phyloP scores from a whole-genome alignment of 129 eudicot species.

The Erigeron canadensis region DNA sequence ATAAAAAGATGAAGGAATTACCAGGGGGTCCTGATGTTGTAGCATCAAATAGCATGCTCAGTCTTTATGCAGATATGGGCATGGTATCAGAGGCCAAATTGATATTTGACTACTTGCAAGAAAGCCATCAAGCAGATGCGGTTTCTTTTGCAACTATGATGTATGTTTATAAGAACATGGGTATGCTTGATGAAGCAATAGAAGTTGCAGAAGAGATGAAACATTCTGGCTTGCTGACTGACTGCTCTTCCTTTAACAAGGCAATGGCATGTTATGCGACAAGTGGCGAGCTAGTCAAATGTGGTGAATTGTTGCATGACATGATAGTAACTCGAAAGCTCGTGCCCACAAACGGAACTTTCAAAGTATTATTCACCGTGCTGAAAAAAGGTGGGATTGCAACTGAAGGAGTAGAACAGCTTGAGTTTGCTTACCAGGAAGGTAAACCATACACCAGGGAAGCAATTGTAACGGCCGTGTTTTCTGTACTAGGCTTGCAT shows the following conservation, averaged over 20 bases:
- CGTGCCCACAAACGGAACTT: conserved; percentile 46
- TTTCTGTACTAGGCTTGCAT: conserved; percentile 57
- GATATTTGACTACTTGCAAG: conserved; percentile 51
- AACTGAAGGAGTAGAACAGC: conserved; percentile 60
- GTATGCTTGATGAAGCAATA: conserved; percentile 71
- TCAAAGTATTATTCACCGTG: conserved; percentile 66
- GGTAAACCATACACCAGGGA: conserved; percentile 50
- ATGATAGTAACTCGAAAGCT: conserved; percentile 50
- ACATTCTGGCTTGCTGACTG: conserved; percentile 53
- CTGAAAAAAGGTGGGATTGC: conserved; percentile 64
- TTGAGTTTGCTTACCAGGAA: conserved; percentile 54
- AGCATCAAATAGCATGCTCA: conserved; percentile 82
- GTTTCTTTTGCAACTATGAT: conserved; percentile 74
- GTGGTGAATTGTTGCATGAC: conserved; percentile 67
- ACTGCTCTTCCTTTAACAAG: conserved; percentile 55
- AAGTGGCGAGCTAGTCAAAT: conserved; percentile 54
- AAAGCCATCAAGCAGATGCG: conserved; percentile 53
- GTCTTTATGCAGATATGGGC: conserved; percentile 69
- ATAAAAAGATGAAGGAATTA: conserved; percentile 58
- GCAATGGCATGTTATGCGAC: conserved; percentile 83
- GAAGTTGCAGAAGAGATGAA: conserved; percentile 69
- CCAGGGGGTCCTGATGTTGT: conserved; percentile 75
- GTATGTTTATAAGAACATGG: conserved; percentile 77
- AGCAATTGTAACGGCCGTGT: conserved; percentile 61
- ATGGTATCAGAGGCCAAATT: conserved; percentile 68